Conservation (phyloP, 2,329 filamentous ascomycete genomes). For the Alternaria sp. region DNA sequence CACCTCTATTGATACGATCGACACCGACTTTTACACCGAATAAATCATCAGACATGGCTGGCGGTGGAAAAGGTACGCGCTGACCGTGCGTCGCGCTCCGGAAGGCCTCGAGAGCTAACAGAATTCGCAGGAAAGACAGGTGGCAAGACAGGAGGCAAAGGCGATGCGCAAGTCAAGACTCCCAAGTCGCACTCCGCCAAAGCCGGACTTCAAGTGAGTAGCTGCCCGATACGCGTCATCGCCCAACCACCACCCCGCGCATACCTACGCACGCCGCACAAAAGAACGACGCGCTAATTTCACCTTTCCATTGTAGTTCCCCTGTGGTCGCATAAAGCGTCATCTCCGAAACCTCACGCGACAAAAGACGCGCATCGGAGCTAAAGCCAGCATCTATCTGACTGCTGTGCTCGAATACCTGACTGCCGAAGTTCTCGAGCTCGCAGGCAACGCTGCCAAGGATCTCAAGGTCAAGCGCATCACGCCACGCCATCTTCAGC, state of each 20-base stretch:
- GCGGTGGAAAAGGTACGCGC: slow-evolving; percentile 87
- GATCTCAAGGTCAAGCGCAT: slow-evolving; percentile 99
- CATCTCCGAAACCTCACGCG: slow-evolving; percentile 99
- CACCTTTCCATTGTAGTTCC: slow-evolving; percentile 72
- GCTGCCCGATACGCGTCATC: slow-evolving; percentile 29
- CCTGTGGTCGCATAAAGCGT: slow-evolving; percentile 99
- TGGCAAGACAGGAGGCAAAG: slow-evolving; percentile 90
- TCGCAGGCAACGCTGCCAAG: slow-evolving; percentile 98
- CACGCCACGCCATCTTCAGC: slow-evolving; percentile 95
- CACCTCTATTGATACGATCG: slow-evolving; percentile 39
- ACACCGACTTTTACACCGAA: slow-evolving; percentile 31
- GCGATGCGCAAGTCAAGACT: slow-evolving; percentile 79
- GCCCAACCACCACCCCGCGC: slow-evolving; percentile 32
- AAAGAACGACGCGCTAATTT: slow-evolving; percentile 38
- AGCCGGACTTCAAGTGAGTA: slow-evolving; percentile 91
- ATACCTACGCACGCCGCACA: slow-evolving; percentile 19
- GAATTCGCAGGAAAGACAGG: slow-evolving; percentile 65
- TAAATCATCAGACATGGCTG: slow-evolving; percentile 66
- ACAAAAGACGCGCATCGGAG: slow-evolving; percentile 99
- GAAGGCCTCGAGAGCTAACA: slow-evolving; percentile 30
- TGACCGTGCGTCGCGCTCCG: slow-evolving; percentile 35
- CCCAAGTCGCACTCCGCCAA: slow-evolving; percentile 94
- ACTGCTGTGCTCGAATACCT: slow-evolving; percentile 98
- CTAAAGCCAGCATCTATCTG: slow-evolving; percentile 97
- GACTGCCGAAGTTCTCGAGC: slow-evolving; percentile 95